Evolutionary conservation across 1,139 yeast species (phyloP), one percentile per base, ranked within the genome.

Genomic region (Scheffersomyces segobiensis): DNA sequence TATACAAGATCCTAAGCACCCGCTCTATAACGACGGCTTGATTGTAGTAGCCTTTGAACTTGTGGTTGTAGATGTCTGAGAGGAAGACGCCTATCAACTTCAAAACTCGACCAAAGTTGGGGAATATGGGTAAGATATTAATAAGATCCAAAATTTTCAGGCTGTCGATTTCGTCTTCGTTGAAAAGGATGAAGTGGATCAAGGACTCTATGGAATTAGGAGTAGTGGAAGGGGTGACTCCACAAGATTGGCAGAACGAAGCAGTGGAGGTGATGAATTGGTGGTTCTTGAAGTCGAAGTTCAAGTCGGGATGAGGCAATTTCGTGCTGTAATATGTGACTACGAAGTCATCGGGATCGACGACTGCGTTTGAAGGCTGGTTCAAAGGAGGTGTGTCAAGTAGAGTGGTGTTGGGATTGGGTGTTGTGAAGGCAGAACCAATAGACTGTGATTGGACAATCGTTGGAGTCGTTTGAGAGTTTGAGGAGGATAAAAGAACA

Each of bases 121-220:
- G 89, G 58, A 89, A 76, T 48, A 91, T 69, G 0, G 97, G 97
- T 53, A 91, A 71, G 14, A 87, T 78, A 51, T 82, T 71, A 26
- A 89, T 74, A 5, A 89, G 73, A 56, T 85, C 84, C 26, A 69
- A 68, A 4, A 83, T 77, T 49, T 79, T 70, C 4, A 57, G 57
- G 4, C 59, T 42, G 50, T 65, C 48, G 77, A 75, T 62, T 77
- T 71, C 70, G 42, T 66, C 60, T 48, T 68, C 66, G 46, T 62
- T 66, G 72, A 91, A 91, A 7, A 91, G 71, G 46, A 90, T 77
- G 12, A 90, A 85, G 71, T 92, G 97, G 60, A 93, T 83, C 51
- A 92, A 78, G 50, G 93, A 83, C 69, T 91, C 97, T 19, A 86
- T 70, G 1, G 91, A 70, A 21, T 63, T 64, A 14, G 55, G 22